Base-by-base conservation (phyloP, 331 rosid species). In the Stylosanthes scabra region DNA sequence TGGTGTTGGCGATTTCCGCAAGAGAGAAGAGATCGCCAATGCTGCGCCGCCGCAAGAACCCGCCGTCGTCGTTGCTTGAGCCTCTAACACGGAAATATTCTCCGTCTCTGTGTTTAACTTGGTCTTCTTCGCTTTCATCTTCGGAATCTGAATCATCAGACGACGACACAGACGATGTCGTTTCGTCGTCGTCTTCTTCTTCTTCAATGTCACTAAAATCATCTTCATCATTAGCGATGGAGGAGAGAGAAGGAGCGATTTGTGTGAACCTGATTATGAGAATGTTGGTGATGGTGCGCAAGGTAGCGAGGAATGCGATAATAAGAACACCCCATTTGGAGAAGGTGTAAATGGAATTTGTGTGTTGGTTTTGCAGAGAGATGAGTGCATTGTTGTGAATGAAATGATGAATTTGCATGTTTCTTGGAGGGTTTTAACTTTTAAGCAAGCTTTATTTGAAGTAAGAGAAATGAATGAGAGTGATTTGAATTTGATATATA, bases 261-360 rank as follows among this genome's bases (percentile, higher is more conserved):
- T 55, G 74, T 1, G 74, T 83, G 67, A 87, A 70, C 4, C 65
- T 37, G 50, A 75, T 1, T 41, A 83, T 31, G 16, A 86, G 41
- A 59, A 85, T 4, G 62, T 78, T 86, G 42, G 83, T 16, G 13
- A 86, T 71, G 63, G 91, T 62, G 40, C 89, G 79, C 20, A 88
- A 59, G 39, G 95, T 78, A 6, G 93, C 92, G 16, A 91, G 39
- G 0, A 91, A 25, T 5, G 97, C 87, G 28, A 95, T 76, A 74
- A 92, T 44, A 3, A 95, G 3, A 68, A 89, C 91, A 9, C 88
- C 59, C 90, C 89, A 88, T 81, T 81, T 86, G 78, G 88, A 89
- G 59, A 91, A 62, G 57, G 52, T 62, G 34, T 61, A 64, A 59
- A 67, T 63, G 34, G 86, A 79, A 59, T 75, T 10, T 0, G 87